A percentile compares a stretch with the other conserved stretches of the same genome.
phyloP scores from a whole-genome alignment of 2,329 filamentous ascomycete genomes.

The Aspergillus phoenicis region DNA sequence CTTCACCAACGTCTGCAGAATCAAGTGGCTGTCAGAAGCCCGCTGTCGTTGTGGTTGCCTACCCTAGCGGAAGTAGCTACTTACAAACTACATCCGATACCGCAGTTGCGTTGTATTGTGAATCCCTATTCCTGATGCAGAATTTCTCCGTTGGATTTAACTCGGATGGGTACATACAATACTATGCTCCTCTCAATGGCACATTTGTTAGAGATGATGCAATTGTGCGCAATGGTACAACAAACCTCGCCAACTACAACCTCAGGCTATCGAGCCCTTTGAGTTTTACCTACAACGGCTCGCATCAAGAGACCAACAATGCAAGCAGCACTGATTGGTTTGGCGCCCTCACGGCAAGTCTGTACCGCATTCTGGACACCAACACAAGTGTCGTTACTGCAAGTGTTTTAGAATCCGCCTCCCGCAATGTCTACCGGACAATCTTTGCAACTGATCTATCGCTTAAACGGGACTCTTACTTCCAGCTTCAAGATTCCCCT shows the following conservation, averaged over 20 bases:
- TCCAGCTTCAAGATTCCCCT: slow-evolving; percentile 2
- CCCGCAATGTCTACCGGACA: slow-evolving; percentile 19
- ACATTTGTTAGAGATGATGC: slow-evolving; percentile 14
- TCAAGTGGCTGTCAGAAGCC: not conserved
- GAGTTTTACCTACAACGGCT: not conserved
- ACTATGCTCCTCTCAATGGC: slow-evolving; percentile 7
- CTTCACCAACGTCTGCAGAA: not conserved
- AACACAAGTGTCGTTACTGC: not conserved
- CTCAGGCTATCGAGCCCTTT: slow-evolving; percentile 9
- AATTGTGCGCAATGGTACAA: slow-evolving; percentile 22
- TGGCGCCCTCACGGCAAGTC: slow-evolving; percentile 14
- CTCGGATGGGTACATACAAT: slow-evolving; percentile 16
- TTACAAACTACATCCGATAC: not conserved
- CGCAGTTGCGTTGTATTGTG: slow-evolving; percentile 16
- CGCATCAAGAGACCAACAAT: not conserved
- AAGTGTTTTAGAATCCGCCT: slow-evolving; percentile 7
- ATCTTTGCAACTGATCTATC: slow-evolving; percentile 21
- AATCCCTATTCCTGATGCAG: slow-evolving; percentile 15
- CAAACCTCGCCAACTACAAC: slow-evolving; percentile 18
- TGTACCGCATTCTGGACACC: slow-evolving; percentile 14
- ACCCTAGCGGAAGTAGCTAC: slow-evolving; percentile 5
- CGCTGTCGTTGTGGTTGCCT: slow-evolving; percentile 7
- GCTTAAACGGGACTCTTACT: slow-evolving; percentile 20
- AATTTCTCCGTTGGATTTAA: slow-evolving; percentile 20
- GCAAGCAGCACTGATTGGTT: slow-evolving; percentile 14